Evolutionary conservation across 1,284 basidiomycete genomes (phyloP), one percentile per base, ranked within the genome.

Genomic region (Apiotrichum akiyoshidainum): DNA sequence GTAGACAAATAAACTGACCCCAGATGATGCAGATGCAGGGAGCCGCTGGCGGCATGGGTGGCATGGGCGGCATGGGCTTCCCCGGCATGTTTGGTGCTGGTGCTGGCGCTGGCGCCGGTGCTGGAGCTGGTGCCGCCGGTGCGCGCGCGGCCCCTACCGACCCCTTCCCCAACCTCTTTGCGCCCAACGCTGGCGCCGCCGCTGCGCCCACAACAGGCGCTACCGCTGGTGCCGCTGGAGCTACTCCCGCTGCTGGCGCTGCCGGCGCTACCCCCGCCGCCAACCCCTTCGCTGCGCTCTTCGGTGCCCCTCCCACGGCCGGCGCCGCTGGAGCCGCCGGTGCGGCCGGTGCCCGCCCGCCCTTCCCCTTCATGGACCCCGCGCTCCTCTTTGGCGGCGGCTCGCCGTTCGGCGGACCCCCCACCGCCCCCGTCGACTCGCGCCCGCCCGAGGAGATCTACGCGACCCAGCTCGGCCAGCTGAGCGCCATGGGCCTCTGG

Each of bases 391-490:
- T 81, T 46, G 81, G 79, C 19, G 66, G 66, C 53, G 71, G 70
- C 22, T 55, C 55, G 13, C 40, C 40, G 26, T 52, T 52, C 51
- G 68, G 68, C 37, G 37, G 37, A 37, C 12, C 37, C 37, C 37
- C 69, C 5, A 58, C 71, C n/a, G 65, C 71, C 4, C 72, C 75
- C 16, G 59, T 65, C 40, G 89, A 92, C 72, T 79, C 84, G 4
- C 80, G 90, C 68, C 83, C 88, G 13, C 86, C 90, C 5, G 92
- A 94, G 74, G 92, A 93, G 79, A 81, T 91, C 54, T 95, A 90
- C 82, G 88, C 92, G 69, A 85, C 87, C 14, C 90, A 93, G 73
- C 79, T 93, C 13, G 70, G 74, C 34, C 76, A 75, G 61, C 58
- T 78, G 63, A 76, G 74, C 48, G 74, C 67, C 48, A 78, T 78